These are phyloP conservation scores for Paraleonurus japonicus DNA, from an alignment of 257 asterid genomes.

Conservation along the genomic window DNA sequence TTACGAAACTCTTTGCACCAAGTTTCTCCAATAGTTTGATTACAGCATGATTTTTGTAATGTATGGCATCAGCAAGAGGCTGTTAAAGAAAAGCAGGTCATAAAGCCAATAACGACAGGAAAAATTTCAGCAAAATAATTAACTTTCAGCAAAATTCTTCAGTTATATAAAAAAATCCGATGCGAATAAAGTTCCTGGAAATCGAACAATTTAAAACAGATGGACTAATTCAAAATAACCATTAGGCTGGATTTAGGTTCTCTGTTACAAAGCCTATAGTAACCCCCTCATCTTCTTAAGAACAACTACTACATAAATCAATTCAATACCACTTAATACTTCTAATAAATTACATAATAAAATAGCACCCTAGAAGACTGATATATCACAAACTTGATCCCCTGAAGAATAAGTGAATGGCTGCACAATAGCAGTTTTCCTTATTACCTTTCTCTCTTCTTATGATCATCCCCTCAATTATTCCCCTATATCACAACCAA, in stretches of 20 bases:
- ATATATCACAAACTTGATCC: neutral
- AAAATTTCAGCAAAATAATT: neutral
- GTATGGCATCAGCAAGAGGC: constrained; percentile 93
- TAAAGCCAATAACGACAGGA: neutral
- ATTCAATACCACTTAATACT: neutral
- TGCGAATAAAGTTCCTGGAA: neutral
- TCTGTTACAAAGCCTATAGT: neutral
- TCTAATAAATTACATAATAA: neutral
- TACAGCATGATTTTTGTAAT: constrained; percentile 75
- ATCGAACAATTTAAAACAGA: neutral
- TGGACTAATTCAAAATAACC: neutral
- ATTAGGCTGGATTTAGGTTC: neutral
- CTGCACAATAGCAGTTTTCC: neutral
- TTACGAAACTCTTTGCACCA: constrained; percentile 72
- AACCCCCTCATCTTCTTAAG: neutral
- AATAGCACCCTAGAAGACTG: neutral
- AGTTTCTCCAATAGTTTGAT: constrained; percentile 73
- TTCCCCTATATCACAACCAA: too few species aligned
- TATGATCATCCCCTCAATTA: too few species aligned
- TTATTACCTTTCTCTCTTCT: too few species aligned
- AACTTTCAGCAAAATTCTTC: neutral
- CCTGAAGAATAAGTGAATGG: neutral
- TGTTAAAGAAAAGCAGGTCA: constrained; percentile 34
- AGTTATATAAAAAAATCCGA: neutral
- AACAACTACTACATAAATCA: neutral